Conservation (phyloP, 345 rosid species). For the Sisymbrium irio region DNA sequence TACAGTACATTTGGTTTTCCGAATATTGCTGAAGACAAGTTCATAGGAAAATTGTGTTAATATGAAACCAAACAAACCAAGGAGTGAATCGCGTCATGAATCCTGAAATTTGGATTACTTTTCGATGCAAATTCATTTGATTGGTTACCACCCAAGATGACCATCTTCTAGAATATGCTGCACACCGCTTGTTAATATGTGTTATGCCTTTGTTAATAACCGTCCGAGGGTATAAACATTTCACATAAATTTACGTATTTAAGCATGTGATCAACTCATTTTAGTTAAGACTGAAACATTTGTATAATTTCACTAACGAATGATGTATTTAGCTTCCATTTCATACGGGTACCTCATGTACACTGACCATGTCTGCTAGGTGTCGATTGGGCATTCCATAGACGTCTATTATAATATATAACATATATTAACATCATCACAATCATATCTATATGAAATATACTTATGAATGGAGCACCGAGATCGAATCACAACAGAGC, state of each 20-base stretch:
- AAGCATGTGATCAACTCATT: neutral
- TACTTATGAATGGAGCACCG: neutral
- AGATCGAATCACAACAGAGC: neutral
- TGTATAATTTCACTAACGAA: neutral
- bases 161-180: constrained; percentile 15
- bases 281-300: neutral
- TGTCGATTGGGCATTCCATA: neutral
- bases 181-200: neutral
- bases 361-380: neutral
- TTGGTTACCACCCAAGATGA: constrained; percentile 10
- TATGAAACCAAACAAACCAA: neutral
- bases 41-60: neutral
- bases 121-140: neutral
- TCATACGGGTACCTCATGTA: neutral
- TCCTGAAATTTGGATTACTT: neutral
- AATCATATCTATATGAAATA: neutral
- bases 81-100: constrained; percentile 5
- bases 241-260: neutral
- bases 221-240: neutral
- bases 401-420: neutral
- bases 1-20: constrained; percentile 4
- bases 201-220: neutral
- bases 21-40: neutral
- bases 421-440: neutral
- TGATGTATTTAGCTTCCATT: constrained; percentile 2